Conservation (phyloP, 2,329 filamentous ascomycete genomes). For the Herpotrichia juniperi region DNA sequence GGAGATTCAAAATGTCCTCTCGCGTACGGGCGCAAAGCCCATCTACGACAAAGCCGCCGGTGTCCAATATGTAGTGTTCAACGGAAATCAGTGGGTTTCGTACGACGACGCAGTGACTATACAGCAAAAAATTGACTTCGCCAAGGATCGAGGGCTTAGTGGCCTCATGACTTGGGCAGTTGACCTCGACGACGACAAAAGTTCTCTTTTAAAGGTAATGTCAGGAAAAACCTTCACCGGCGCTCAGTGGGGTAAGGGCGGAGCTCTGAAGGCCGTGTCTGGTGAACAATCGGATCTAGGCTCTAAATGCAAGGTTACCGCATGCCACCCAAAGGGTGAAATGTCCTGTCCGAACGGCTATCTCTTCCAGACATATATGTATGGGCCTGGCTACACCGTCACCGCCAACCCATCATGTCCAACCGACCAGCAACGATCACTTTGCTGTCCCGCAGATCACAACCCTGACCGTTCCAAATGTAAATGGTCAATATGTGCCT, state of each 20-base stretch:
- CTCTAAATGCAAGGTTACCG: not conserved
- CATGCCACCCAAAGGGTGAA: not conserved
- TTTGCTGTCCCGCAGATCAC: conserved; percentile 4
- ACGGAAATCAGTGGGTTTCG: conserved; percentile 47
- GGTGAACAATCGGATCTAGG: not conserved
- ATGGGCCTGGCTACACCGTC: not conserved
- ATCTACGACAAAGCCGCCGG: conserved; percentile 31
- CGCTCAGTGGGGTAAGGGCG: not conserved
- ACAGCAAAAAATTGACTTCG: conserved; percentile 39
- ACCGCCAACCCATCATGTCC: not conserved
- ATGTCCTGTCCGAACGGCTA: conserved; percentile 5
- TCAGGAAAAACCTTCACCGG: not conserved
- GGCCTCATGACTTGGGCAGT: conserved; percentile 26
- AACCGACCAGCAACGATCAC: not conserved
- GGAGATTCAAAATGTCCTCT: conserved; percentile 46
- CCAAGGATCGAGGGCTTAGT: conserved; percentile 37
- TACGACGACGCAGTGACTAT: conserved; percentile 49
- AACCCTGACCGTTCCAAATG: conserved; percentile 1
- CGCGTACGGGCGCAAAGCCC: conserved; percentile 21
- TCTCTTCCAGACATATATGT: conserved; percentile 1
- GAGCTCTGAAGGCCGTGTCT: not conserved
- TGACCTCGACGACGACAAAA: conserved; percentile 7
- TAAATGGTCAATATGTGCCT: not conserved
- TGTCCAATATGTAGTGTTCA: conserved; percentile 42
- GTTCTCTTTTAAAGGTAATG: not conserved